phyloP scores from a whole-genome alignment of 78 protist species.

The Polysphondylium violaceum region DNA sequence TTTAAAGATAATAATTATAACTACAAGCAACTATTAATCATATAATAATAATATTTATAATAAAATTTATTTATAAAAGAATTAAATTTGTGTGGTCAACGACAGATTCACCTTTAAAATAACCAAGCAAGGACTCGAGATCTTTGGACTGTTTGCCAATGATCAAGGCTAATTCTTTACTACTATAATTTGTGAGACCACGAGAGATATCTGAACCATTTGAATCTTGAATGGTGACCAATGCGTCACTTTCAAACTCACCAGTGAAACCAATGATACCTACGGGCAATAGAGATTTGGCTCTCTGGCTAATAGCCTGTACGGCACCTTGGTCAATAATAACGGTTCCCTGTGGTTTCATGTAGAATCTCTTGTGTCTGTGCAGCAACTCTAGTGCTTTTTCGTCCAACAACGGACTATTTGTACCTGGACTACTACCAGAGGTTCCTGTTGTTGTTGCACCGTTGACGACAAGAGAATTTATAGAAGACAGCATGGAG shows the following conservation, averaged over 20 bases:
- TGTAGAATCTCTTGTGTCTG: conserved; percentile 45
- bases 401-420: too few species aligned
- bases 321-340: conserved; percentile 70
- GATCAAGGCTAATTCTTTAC: neutral
- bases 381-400: conserved; percentile 3
- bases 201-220: conserved; percentile 27
- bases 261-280: conserved; percentile 46
- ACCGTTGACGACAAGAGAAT: too few species aligned
- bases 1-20: too few species aligned
- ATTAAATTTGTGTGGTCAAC: conserved; percentile 59
- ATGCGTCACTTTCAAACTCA: conserved; percentile 3
- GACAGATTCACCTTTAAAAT: conserved; percentile 8
- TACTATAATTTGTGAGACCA: conserved; percentile 58
- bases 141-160: conserved; percentile 63
- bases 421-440: too few species aligned
- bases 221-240: conserved; percentile 38
- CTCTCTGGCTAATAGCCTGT: conserved; percentile 64
- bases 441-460: too few species aligned
- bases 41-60: too few species aligned
- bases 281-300: conserved; percentile 47
- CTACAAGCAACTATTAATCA: too few species aligned
- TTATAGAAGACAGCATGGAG: too few species aligned
- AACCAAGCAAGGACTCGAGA: neutral
- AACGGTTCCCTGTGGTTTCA: conserved; percentile 31
- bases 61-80: conserved; percentile 13